phyloP scores from a whole-genome alignment of 495 filamentous ascomycete species.

The Diplogelasinospora grovesii region DNA sequence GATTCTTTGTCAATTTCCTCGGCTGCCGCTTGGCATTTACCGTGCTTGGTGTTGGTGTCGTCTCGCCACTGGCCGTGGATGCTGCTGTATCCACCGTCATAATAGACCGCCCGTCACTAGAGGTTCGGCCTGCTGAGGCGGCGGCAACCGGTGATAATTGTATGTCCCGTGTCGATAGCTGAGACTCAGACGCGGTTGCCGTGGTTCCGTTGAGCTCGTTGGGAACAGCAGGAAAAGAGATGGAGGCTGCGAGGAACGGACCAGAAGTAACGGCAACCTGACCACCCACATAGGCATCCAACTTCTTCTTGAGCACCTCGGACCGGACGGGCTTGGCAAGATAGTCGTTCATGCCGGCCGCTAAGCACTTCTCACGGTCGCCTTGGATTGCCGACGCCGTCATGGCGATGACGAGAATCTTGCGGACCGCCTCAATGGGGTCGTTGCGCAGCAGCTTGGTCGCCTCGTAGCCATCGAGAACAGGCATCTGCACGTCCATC shows the following conservation, averaged over 20 bases:
- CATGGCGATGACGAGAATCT: conserved; percentile 85
- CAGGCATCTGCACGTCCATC: conserved; percentile 96
- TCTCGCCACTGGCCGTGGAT: not conserved
- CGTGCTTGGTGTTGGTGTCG: not conserved
- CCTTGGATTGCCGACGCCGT: conserved; percentile 87
- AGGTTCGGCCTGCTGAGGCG: not conserved
- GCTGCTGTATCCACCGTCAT: not conserved
- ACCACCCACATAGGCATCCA: conserved; percentile 54
- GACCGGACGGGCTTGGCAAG: conserved; percentile 83
- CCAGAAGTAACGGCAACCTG: too few species aligned
- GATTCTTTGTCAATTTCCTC: conserved; percentile 23
- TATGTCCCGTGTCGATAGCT: not conserved
- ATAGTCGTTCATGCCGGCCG: conserved; percentile 93
- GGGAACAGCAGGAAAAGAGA: not conserved
- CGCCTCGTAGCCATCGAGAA: conserved; percentile 89
- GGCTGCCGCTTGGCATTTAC: conserved; percentile 17
- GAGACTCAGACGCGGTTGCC: not conserved
- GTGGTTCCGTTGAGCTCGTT: not conserved
- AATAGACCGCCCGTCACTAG: too few species aligned
- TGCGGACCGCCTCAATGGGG: conserved; percentile 61
- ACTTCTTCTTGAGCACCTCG: conserved; percentile 64
- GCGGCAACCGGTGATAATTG: not conserved
- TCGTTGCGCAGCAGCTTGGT: conserved; percentile 74
- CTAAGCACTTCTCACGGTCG: conserved; percentile 84
- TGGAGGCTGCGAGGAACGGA: conserved; percentile 8